A percentile compares a stretch with the other conserved stretches of the same genome.
Evolutionary conservation across 768 basidiomycete genomes (phyloP).

Genomic region (Leccinum barrowsii): DNA sequence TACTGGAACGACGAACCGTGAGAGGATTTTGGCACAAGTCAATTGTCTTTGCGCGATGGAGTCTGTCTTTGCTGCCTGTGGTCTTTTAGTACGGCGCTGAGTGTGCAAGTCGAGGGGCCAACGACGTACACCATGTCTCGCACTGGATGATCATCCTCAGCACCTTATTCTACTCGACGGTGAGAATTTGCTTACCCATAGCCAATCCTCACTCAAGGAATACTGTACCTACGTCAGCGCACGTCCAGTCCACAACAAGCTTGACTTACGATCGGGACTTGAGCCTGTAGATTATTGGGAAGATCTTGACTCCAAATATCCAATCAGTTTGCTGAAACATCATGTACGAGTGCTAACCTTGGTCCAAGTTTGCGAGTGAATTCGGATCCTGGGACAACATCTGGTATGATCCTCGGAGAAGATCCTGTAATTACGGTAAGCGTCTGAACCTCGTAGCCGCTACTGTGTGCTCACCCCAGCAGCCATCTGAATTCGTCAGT

Average conservation of each 20-base stretch:
- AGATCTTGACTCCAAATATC: constrained; percentile 53
- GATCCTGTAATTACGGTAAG: constrained; percentile 50
- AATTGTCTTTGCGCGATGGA: constrained; percentile 81
- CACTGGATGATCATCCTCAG: constrained; percentile 50
- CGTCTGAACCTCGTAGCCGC: not conserved
- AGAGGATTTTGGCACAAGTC: constrained; percentile 96
- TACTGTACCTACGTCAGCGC: constrained; percentile 43
- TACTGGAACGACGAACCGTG: constrained; percentile 68
- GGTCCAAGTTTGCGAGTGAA: constrained; percentile 92
- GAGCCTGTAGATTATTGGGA: constrained; percentile 89
- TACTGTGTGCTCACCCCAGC: constrained; percentile 45
- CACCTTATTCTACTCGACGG: not conserved
- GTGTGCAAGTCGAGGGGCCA: not conserved
- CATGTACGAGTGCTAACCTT: constrained; percentile 47
- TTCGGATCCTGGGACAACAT: constrained; percentile 90
- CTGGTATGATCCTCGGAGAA: constrained; percentile 89
- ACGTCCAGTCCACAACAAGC: not conserved
- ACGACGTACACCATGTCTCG: constrained; percentile 91
- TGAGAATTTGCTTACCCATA: constrained; percentile 66
- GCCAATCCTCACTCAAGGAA: constrained; percentile 89
- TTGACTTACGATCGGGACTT: constrained; percentile 89
- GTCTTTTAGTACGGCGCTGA: not conserved
- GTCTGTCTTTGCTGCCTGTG: constrained; percentile 75
- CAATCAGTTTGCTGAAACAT: not conserved
- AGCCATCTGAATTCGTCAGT: constrained; percentile 38